Conservation (phyloP, 352 stramenopile species). For the Plasmopara halstedii region DNA sequence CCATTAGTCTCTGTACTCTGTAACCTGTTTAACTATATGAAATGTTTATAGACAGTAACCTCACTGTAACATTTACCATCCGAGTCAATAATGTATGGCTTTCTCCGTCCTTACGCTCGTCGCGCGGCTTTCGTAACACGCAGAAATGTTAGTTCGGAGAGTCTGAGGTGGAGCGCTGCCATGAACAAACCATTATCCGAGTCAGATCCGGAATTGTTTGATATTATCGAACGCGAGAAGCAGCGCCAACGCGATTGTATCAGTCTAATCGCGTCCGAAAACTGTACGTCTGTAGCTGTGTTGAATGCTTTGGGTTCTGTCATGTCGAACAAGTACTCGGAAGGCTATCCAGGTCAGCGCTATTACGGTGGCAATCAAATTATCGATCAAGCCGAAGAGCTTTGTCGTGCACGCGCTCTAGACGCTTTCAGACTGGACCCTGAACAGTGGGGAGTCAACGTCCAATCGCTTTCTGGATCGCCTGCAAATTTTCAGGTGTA, state of each 20-base stretch:
- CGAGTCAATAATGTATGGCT: constrained; percentile 18
- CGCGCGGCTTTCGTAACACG: constrained; percentile 15
- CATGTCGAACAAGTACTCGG: constrained; percentile 99
- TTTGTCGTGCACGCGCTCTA: constrained; percentile 96
- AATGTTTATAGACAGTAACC: neutral
- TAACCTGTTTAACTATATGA: too few species aligned
- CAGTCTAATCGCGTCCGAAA: constrained; percentile 99
- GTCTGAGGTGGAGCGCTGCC: constrained; percentile 54
- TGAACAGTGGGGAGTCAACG: constrained; percentile 94
- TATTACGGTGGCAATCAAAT: constrained; percentile 99
- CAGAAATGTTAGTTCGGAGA: constrained; percentile 48
- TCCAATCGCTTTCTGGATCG: constrained; percentile 96
- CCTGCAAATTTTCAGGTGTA: constrained; percentile 99
- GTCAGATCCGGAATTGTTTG: constrained; percentile 89
- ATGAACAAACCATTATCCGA: constrained; percentile 87
- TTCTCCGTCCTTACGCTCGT: constrained; percentile 17
- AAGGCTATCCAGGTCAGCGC: constrained; percentile 92
- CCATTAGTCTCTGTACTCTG: too few species aligned
- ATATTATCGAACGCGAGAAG: constrained; percentile 98
- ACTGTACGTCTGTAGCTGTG: constrained; percentile 97
- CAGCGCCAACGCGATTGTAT: constrained; percentile 96
- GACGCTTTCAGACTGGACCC: constrained; percentile 96
- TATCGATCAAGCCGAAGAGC: constrained; percentile 97
- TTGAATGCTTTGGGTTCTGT: constrained; percentile 97
- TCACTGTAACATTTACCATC: constrained; percentile 16